Conservation (phyloP, 2,329 filamentous ascomycete species). For the Cercospora brassicicola region DNA sequence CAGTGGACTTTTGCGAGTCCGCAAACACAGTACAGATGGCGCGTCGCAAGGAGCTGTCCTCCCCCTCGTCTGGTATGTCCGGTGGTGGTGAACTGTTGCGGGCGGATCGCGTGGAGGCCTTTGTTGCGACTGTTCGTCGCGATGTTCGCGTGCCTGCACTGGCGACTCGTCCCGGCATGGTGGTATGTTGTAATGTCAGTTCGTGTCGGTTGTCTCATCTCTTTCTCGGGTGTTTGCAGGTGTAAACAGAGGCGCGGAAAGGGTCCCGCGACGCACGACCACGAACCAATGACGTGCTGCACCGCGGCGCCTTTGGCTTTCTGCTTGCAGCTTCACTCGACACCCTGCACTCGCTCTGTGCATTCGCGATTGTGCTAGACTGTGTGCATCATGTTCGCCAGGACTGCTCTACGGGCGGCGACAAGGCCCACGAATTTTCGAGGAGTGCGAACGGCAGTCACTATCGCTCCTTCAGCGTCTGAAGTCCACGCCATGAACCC, state of each 20-base stretch:
- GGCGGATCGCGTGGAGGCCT: conserved; percentile 21
- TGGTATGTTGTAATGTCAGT: background rate
- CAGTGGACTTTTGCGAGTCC: conserved; percentile 79
- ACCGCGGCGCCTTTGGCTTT: conserved; percentile 4
- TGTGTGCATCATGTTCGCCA: conserved; percentile 23
- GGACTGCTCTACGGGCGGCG: conserved; percentile 29
- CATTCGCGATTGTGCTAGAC: background rate
- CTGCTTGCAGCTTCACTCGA: conserved; percentile 9
- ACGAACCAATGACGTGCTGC: conserved; percentile 15
- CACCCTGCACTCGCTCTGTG: background rate
- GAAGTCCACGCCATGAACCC: conserved; percentile 34
- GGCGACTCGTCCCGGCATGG: conserved; percentile 39
- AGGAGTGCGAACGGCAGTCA: conserved; percentile 29
- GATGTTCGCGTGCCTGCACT: conserved; percentile 23
- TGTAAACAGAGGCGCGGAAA: conserved; percentile 21
- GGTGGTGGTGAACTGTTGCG: conserved; percentile 36
- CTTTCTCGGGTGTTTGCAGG: background rate
- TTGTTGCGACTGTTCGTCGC: conserved; percentile 26
- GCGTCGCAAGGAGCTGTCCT: conserved; percentile 67
- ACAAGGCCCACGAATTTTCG: conserved; percentile 26
- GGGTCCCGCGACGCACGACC: background rate
- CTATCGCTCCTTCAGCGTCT: conserved; percentile 27
- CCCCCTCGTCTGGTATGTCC: conserved; percentile 68
- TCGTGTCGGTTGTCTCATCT: background rate
- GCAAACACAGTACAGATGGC: conserved; percentile 63